Conservation (phyloP, 805 yeast species). For the Ogataea henricii region DNA sequence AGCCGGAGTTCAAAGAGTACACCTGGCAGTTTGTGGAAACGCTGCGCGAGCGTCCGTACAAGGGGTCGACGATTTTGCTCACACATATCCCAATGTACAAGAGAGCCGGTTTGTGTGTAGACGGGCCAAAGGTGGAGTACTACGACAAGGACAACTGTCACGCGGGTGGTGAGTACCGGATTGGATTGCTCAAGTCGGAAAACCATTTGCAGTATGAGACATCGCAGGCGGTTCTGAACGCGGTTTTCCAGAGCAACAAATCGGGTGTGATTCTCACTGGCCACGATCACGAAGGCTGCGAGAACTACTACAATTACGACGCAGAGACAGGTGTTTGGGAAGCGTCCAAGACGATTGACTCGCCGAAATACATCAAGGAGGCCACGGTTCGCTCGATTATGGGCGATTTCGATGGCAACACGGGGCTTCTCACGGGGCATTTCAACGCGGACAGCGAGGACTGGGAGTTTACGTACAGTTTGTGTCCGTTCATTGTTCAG, state of each 20-base stretch:
- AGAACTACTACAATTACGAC: constrained; percentile 58
- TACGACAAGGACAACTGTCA: constrained; percentile 54
- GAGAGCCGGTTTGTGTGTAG: constrained; percentile 77
- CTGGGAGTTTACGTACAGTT: constrained; percentile 70
- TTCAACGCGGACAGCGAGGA: constrained; percentile 42
- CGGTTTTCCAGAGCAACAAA: constrained; percentile 65
- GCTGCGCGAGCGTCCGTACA: constrained; percentile 54
- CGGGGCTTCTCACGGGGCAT: constrained; percentile 81
- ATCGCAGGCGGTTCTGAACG: constrained; percentile 65
- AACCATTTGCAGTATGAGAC: constrained; percentile 76
- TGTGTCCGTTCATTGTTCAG: constrained; percentile 84
- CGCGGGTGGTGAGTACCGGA: constrained; percentile 60
- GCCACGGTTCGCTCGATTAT: constrained; percentile 89
- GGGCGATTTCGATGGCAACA: constrained; percentile 93
- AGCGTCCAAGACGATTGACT: constrained; percentile 47
- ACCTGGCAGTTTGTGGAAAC: constrained; percentile 75
- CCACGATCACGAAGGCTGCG: constrained; percentile 96
- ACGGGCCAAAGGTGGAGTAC: constrained; percentile 74
- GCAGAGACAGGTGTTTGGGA: constrained; percentile 52
- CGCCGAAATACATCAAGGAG: constrained; percentile 58
- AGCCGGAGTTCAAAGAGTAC: constrained; percentile 63
- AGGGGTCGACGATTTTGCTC: constrained; percentile 78
- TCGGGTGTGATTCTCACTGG: constrained; percentile 88
- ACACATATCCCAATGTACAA: constrained; percentile 92
- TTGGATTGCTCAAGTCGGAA: constrained; percentile 75